Evolutionary conservation across 1,284 basidiomycete species (phyloP), one percentile per base, ranked within the genome.

Genomic region (Trichosporon sp.): DNA sequence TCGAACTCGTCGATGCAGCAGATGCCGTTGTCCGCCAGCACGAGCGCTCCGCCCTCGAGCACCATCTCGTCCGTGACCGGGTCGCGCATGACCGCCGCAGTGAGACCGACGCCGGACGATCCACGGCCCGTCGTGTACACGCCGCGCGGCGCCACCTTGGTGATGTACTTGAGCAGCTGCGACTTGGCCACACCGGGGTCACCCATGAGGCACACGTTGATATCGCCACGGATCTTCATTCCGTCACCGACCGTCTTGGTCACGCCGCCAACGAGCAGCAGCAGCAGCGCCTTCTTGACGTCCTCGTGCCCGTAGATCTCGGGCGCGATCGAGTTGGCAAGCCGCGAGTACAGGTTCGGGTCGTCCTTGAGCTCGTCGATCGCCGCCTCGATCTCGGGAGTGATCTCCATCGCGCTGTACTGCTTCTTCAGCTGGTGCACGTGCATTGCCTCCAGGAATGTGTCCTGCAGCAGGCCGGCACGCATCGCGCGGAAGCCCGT

Each of bases 1-100:
- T 99, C 97, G 81, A 99, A 99, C 81, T 99, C 97, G 79, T 99
- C 97, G 75, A 99, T 99, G 83, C 96, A 99, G 84, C 95, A 98
- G 78, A 99, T 99, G 35, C 97, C 97, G 76, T 99, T 99, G 83
- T 99, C 97, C 3, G 97, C 97, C 29, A 99, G 88, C 1, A 99
- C 97, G 51, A 99, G 88, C 8, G 97, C 97, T 63, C 97, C 97
- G 12, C 97, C 97, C 91, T 99, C 97, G 47, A 99, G 86, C 27
- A 99, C 96, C 93, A 99, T 98, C 85, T 99, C 97, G 81, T 99
- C 97, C 3, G 97, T 99, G 11, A 99, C 97, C 1, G 97, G 97
- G 80, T 99, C 97, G 64, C 96, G 89, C 95, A 99, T 97, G 64
- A 99, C 97, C 4, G 97, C 97, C 5, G 97, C 97, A 0, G 97